Base-by-base conservation (phyloP, 257 asterid species). In the Coffea canephora region DNA sequence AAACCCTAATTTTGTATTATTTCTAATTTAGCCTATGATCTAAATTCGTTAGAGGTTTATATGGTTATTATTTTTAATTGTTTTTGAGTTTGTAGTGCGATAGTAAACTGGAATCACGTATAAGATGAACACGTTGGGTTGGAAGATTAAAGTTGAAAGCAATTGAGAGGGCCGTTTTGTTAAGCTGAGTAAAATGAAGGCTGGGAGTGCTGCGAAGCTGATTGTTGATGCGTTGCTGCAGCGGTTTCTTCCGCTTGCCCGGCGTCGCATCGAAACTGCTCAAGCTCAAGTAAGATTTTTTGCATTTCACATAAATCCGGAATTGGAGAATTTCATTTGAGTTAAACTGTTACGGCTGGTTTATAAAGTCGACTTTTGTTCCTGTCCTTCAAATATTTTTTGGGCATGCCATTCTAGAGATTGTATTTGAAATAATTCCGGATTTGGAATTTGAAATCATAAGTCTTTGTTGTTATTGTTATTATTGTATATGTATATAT, bases 231-330 rank as follows among this genome's bases (percentile, higher is more conserved):
- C 98, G 66, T 86, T 96, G 92, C 90, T 96, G 88, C 98, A 93
- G 91, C 90, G 99, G 74, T 96, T 96, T 86, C 97, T 96, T 78
- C 99, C 99, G 69, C 97, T 96, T 75, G 98, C 98, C 23, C 84
- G 97, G 88, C 97, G 99, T 75, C 97, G 99, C 46, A 92, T 96
- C 75, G 99, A 96, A 90, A 94, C 98, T 55, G 99, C 99, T 83
- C 98, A 96, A 92, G 99, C 97, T 80, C 99, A 96, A 86, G 99
- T 94, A 73, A 75, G 83, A 50, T 65, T 79, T 78, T n/a, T 13
- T 68, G 16, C 46, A 3, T 46, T 16, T 19, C 67, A 36, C 12
- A 6, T 48, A 11, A 61, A 12, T 13, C 70, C 25, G n/a, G 36
- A 45, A 14, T 71, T 46, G 31, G 54, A 69, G 23, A 48, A 70